Evolutionary conservation across 305 asterid genomes (phyloP).

Genomic region (Caryopteris hybrid): DNA sequence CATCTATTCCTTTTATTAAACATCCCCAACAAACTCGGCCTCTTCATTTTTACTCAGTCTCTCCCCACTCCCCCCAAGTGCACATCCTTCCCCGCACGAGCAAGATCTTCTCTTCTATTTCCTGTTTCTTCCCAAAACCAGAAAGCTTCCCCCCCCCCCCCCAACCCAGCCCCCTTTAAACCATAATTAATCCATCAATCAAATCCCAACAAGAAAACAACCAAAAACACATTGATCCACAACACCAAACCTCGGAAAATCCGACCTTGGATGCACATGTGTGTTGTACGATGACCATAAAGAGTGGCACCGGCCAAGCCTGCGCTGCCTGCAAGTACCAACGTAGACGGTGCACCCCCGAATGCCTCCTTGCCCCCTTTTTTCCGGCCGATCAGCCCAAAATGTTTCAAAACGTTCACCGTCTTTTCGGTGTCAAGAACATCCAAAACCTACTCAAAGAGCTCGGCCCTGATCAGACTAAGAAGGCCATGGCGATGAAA

Average conservation of each 20-base stretch:
- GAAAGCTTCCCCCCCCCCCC: not conserved
- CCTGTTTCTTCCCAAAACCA: not conserved
- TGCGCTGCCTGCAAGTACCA: constrained; percentile 98
- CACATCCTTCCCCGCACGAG: constrained; percentile 4
- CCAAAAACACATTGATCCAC: too few species aligned
- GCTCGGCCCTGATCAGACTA: constrained; percentile 54
- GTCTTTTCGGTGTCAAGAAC: constrained; percentile 77
- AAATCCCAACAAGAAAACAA: too few species aligned
- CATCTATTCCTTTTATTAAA: constrained; percentile 20
- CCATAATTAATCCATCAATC: not conserved
- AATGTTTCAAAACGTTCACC: constrained; percentile 74
- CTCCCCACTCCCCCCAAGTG: constrained; percentile 9
- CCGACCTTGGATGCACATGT: not conserved
- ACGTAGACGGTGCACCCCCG: constrained; percentile 67
- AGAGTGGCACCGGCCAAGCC: constrained; percentile 95
- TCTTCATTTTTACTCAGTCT: constrained; percentile 54
- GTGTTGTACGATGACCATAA: constrained; percentile 58
- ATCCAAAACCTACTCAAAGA: constrained; percentile 59
- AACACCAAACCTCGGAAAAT: too few species aligned
- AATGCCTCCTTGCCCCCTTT: constrained; percentile 80
- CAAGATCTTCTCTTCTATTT: too few species aligned
- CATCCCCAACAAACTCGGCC: constrained; percentile 31
- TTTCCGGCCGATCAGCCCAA: constrained; percentile 86
- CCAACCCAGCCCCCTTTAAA: not conserved
- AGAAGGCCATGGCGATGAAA: constrained; percentile 57